phyloP scores from a whole-genome alignment of 306 rosid genomes.

The Lathyrus sativus region DNA sequence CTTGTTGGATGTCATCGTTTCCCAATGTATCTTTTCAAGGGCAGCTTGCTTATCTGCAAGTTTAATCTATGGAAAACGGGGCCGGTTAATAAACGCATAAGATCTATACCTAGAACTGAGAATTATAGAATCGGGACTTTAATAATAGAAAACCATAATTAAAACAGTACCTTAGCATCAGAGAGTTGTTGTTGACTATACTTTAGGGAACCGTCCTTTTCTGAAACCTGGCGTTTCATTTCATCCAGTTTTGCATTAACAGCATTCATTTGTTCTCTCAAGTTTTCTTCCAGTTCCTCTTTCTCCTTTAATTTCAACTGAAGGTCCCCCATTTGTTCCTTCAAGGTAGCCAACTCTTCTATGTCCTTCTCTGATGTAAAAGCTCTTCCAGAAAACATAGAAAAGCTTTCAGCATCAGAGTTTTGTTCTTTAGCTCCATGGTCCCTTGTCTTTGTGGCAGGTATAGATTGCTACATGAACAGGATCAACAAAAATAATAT shows the following conservation, averaged over 20 bases:
- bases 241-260: conserved; percentile 61
- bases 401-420: conserved; percentile 56
- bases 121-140: conserved; percentile 25
- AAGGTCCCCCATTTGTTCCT: conserved; percentile 79
- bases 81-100: conserved; percentile 13
- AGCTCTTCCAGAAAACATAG: conserved; percentile 62
- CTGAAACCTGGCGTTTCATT: conserved; percentile 60
- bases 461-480: conserved; percentile 45
- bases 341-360: conserved; percentile 65
- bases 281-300: conserved; percentile 75
- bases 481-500: conserved; percentile 27
- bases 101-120: background rate
- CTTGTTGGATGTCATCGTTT: conserved; percentile 72
- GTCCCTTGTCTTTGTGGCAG: conserved; percentile 63
- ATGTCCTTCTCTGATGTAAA: conserved; percentile 61
- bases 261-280: conserved; percentile 59
- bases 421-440: conserved; percentile 62
- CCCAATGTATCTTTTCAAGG: conserved; percentile 85
- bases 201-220: conserved; percentile 70
- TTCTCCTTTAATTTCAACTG: conserved; percentile 67
- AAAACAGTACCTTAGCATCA: conserved; percentile 73
- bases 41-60: conserved; percentile 99
- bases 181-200: conserved; percentile 68
- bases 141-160: background rate
- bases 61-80: conserved; percentile 56